Conservation (phyloP, 306 rosid genomes). For the Prunus kanzakura region DNA sequence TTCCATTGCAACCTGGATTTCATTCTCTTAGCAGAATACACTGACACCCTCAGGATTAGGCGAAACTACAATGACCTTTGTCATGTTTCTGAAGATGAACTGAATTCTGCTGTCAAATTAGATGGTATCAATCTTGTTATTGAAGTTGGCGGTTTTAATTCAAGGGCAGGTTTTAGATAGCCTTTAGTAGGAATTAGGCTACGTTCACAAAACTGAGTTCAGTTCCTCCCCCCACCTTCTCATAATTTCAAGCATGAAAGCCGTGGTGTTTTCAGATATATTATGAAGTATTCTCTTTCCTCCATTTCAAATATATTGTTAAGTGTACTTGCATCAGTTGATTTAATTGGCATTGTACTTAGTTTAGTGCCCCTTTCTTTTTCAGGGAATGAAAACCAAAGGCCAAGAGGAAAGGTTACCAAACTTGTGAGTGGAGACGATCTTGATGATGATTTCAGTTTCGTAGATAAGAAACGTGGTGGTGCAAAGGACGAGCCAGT, state of each 20-base stretch:
- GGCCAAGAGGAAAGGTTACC: conserved; percentile 47
- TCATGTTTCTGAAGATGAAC: background rate
- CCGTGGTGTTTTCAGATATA: background rate
- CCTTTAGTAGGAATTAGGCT: too few species aligned
- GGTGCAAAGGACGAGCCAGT: conserved; percentile 36
- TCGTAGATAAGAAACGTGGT: conserved; percentile 27
- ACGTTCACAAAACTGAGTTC: background rate
- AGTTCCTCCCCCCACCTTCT: background rate
- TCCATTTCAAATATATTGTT: background rate
- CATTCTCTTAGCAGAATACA: background rate
- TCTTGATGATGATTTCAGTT: conserved; percentile 75
- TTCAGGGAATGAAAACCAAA: conserved; percentile 46
- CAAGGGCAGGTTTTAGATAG: too few species aligned
- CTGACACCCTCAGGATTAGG: background rate
- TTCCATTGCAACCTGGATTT: background rate
- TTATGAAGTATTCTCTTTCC: background rate
- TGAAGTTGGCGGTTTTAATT: too few species aligned
- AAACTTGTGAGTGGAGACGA: conserved; percentile 81
- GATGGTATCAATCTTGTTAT: too few species aligned
- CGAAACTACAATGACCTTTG: background rate
- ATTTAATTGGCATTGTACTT: background rate
- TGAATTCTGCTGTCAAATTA: background rate
- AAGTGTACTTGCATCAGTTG: background rate
- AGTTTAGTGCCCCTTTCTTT: conserved; percentile 8
- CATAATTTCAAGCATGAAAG: background rate